These are phyloP conservation scores for Ophiostoma quercus DNA, from an alignment of 2,329 filamentous ascomycete species.

Conservation along the genomic window DNA sequence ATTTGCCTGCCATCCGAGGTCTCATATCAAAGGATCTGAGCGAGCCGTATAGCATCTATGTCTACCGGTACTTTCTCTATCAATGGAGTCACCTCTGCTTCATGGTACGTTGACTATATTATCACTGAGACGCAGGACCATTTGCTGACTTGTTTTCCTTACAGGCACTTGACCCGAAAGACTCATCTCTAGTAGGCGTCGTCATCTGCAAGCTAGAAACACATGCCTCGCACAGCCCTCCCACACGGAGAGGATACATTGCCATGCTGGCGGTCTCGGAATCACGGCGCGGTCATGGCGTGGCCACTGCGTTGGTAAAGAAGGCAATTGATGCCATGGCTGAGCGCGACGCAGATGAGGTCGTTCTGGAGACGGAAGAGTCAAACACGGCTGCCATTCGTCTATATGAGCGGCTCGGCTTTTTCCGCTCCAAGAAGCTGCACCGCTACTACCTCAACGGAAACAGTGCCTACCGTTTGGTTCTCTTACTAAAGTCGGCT, in stretches of 20 bases:
- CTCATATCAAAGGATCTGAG: constrained; percentile 95
- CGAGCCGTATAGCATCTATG: constrained; percentile 98
- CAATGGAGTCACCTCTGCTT: constrained; percentile 98
- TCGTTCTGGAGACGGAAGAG: constrained; percentile 94
- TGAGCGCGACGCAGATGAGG: constrained; percentile 77
- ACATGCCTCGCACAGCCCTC: constrained; percentile 73
- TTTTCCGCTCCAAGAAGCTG: constrained; percentile 83
- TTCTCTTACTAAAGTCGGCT: constrained; percentile 66
- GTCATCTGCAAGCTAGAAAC: constrained; percentile 92
- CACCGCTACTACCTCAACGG: constrained; percentile 96
- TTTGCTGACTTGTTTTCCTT: background rate
- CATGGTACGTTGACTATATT: constrained; percentile 56
- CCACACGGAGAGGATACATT: constrained; percentile 82
- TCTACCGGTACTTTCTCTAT: constrained; percentile 95
- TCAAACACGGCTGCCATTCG: constrained; percentile 85
- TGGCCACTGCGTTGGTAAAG: constrained; percentile 83
- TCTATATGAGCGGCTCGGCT: constrained; percentile 87
- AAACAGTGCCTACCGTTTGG: constrained; percentile 84
- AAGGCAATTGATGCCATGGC: constrained; percentile 90
- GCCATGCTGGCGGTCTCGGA: constrained; percentile 94
- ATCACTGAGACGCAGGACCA: background rate
- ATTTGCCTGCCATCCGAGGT: constrained; percentile 81
- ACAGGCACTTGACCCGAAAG: constrained; percentile 56
- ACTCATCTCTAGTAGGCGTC: constrained; percentile 71
- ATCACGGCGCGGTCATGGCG: constrained; percentile 73